Evolutionary conservation across 2,329 filamentous ascomycete species (phyloP), one percentile per base, ranked within the genome.

Genomic region (Stagonosporopsis rhizophila): DNA sequence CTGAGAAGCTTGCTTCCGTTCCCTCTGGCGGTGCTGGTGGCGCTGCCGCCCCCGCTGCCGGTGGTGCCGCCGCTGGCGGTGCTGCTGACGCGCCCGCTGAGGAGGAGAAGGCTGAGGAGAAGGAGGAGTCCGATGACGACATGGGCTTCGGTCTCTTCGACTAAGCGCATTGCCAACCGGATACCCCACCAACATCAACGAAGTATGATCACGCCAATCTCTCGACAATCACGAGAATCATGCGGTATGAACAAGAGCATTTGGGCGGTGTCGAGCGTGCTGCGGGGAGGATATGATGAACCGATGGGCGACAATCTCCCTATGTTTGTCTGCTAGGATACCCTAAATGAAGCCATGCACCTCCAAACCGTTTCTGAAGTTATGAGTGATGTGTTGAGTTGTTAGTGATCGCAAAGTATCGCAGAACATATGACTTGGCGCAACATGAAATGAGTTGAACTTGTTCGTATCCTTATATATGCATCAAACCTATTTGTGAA

Each of bases 1-100:
- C 90, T 68, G 77, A 84, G 81, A 99, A 99, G 89, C 92, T 99
- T 76, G 95, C 95, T 74, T 97, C 94, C 82, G 94, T 99, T 77
- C 93, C 95, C 81, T 92, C 91, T 76, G 95, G 93, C 75, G 93
- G 93, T 81, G 86, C 83, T 76, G 90, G 85, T 80, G 90, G 84
- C 73, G 83, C 82, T 74, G 83, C 83, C 73, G 85, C 82, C 69
- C 75, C 77, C 68, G 81, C 83, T 79, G 87, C 82, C 77, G 89
- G 82, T 77, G 90, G 83, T 75, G 89, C 82, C 71, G 90, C 82
- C 71, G 87, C 81, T 71, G 88, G 82, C 69, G 87, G 85, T 54
- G 66, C 72, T 34, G 71, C 74, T 54, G 77, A 74, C 56, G 78
- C 78, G 70, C 74, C 73, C 69, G 86, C 83, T 66, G 81, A 79